These are phyloP conservation scores for Umbelopsis vinacea DNA, from an alignment of 192 early-diverging fungal species.

Conservation along the genomic window DNA sequence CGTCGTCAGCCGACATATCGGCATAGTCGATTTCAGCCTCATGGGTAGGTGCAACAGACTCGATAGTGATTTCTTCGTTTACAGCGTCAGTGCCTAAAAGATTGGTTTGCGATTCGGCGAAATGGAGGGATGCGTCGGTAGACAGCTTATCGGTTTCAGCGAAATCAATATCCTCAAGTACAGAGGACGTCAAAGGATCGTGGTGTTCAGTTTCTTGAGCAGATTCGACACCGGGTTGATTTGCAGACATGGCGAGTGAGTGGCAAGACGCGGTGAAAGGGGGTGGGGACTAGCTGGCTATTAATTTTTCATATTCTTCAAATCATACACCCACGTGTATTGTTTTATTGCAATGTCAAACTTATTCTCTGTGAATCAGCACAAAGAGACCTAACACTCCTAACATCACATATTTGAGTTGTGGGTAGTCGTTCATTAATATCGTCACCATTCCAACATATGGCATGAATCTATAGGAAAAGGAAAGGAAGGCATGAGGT, in stretches of 20 bases:
- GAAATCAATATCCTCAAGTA: constrained; percentile 4
- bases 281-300: too few species aligned
- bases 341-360: constrained; percentile 1
- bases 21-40: background rate
- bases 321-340: background rate
- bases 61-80: background rate
- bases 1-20: background rate
- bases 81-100: too few species aligned
- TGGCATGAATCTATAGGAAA: constrained; percentile 85
- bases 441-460: constrained; percentile 97
- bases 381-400: constrained; percentile 75
- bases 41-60: background rate
- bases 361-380: constrained; percentile 68
- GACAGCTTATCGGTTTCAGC: background rate
- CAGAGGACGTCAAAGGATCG: constrained; percentile 1
- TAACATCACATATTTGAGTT: constrained; percentile 85
- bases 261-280: background rate
- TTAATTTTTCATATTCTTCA: too few species aligned
- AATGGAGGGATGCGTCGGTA: background rate
- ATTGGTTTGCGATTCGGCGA: background rate
- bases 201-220: constrained; percentile 7
- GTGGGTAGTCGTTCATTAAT: constrained; percentile 93
- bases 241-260: constrained; percentile 12
- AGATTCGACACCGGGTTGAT: constrained; percentile 1
- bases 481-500: constrained; percentile 7